These are phyloP conservation scores for Lagenaria siceraria DNA, from an alignment of 306 rosid species.

Conservation along the genomic window DNA sequence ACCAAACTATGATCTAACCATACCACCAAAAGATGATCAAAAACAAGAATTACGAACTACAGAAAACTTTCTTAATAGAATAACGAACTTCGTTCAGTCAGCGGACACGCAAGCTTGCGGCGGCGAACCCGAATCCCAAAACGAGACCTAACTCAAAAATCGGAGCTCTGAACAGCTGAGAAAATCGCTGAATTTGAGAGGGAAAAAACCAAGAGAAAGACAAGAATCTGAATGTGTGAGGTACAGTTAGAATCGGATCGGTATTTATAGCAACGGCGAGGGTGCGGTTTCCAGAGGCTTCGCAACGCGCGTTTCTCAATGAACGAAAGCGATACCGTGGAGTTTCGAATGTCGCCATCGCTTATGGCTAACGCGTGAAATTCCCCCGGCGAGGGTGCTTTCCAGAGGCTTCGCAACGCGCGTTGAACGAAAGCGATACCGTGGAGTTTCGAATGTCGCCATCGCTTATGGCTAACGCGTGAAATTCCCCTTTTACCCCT, in stretches of 20 bases:
- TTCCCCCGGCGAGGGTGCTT: too few species aligned
- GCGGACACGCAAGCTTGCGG: slow-evolving; percentile 14
- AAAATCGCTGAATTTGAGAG: neutral
- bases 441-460: too few species aligned
- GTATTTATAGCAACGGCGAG: slow-evolving; percentile 5
- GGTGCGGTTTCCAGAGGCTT: slow-evolving; percentile 1
- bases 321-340: neutral
- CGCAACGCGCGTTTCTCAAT: neutral
- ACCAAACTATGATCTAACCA: neutral
- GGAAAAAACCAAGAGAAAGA: neutral
- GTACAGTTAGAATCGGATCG: neutral
- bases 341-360: neutral
- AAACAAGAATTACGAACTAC: slow-evolving; percentile 1
- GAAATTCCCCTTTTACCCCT: neutral
- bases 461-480: neutral
- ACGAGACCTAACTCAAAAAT: neutral
- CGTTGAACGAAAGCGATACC: too few species aligned
- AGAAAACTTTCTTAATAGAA: slow-evolving; percentile 13
- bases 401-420: too few species aligned
- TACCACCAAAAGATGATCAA: neutral
- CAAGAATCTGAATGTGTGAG: neutral
- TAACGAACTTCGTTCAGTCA: slow-evolving; percentile 30
- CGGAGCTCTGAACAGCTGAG: neutral
- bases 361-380: neutral
- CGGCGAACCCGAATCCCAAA: neutral